phyloP scores from a whole-genome alignment of 306 rosid genomes.

The Castanea sativa region DNA sequence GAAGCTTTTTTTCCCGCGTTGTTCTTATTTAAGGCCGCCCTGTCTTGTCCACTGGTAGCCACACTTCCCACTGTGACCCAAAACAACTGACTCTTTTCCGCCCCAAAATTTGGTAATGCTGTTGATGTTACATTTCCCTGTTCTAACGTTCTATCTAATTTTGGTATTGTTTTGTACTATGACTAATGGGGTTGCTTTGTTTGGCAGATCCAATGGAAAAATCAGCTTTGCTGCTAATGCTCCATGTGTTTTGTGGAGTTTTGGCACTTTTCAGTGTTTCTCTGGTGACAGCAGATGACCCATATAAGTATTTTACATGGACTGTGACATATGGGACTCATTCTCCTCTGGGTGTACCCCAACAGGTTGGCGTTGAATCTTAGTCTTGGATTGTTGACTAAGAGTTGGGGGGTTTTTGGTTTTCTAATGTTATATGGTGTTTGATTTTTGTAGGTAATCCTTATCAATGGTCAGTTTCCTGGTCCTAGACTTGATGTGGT shows the following conservation, averaged over 20 bases:
- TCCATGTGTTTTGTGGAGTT: slow-evolving; percentile 38
- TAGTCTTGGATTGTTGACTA: slow-evolving; percentile 15
- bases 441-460: slow-evolving; percentile 66
- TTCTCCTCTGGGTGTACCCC: slow-evolving; percentile 79
- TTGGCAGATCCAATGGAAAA: slow-evolving; percentile 55
- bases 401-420: neutral
- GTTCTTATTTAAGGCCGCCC: slow-evolving; percentile 32
- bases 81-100: neutral
- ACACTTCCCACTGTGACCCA: slow-evolving; percentile 6
- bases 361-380: slow-evolving; percentile 56
- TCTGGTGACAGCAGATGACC: slow-evolving; percentile 73
- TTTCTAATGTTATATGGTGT: slow-evolving; percentile 32
- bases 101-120: neutral
- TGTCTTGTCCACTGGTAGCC: neutral
- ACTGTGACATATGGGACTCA: slow-evolving; percentile 83
- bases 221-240: slow-evolving; percentile 18
- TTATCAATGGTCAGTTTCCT: slow-evolving; percentile 89
- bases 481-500: slow-evolving; percentile 93
- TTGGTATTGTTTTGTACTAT: neutral
- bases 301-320: slow-evolving; percentile 75
- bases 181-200: slow-evolving; percentile 6
- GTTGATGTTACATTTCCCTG: neutral
- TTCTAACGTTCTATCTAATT: neutral
- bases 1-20: slow-evolving; percentile 38
- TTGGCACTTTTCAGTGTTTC: slow-evolving; percentile 39